phyloP scores from a whole-genome alignment of 2,329 filamentous ascomycete species.

The Aspergillus floridensis region DNA sequence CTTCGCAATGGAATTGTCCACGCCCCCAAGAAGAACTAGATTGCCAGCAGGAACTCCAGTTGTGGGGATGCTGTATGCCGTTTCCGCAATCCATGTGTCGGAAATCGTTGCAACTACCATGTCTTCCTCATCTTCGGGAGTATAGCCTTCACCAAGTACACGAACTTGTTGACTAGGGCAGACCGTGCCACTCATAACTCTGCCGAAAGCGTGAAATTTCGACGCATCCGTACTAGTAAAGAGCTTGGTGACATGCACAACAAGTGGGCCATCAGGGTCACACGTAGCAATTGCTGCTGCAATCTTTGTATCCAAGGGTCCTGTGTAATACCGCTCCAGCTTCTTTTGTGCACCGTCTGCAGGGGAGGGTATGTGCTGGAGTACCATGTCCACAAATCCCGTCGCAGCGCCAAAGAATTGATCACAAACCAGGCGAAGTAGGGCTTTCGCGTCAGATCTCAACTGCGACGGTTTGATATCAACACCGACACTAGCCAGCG shows the following conservation, averaged over 20 bases:
- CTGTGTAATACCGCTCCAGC: conserved; percentile 86
- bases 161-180: conserved; percentile 78
- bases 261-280: conserved; percentile 82
- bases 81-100: conserved; percentile 86
- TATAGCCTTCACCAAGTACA: conserved; percentile 92
- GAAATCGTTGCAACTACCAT: conserved; percentile 84
- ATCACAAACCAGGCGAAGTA: conserved; percentile 85
- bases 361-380: conserved; percentile 84
- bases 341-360: conserved; percentile 71
- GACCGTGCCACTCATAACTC: conserved; percentile 89
- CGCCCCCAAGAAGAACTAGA: conserved; percentile 83
- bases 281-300: conserved; percentile 77
- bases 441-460: conserved; percentile 81
- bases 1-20: conserved; percentile 98
- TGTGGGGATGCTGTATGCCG: conserved; percentile 86
- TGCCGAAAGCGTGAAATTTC: conserved; percentile 82
- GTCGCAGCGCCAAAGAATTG: conserved; percentile 90
- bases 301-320: conserved; percentile 77
- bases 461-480: conserved; percentile 87
- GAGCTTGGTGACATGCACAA: conserved; percentile 90
- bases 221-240: conserved; percentile 91
- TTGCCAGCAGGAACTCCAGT: conserved; percentile 93
- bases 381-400: conserved; percentile 94
- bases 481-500: conserved; percentile 77
- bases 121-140: conserved; percentile 94